Base-by-base conservation (phyloP, 75 land plant species). In the Selaginella moellendorffii region DNA sequence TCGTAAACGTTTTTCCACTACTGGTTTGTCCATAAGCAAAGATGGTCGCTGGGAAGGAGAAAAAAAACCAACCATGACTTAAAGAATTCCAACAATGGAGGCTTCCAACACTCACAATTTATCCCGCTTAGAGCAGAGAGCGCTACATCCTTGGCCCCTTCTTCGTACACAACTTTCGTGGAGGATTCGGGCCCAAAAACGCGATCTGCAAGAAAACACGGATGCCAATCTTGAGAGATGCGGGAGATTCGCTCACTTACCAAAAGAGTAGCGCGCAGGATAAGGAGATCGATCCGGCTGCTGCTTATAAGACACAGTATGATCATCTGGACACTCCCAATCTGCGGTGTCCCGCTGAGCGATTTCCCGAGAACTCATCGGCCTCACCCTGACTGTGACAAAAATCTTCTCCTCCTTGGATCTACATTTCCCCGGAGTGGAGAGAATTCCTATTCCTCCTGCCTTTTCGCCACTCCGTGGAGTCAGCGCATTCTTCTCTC, bases 1-100 rank as follows among this genome's bases (percentile, higher is more conserved):
- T 92, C 1, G 97, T 92, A 67, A 73, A 88, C 14, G 97, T 92
- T 68, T 92, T 92, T 53, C 97, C 97, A 70, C 97, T 92, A 81
- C 97, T 88, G 46, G 97, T 92, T 69, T 92, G 97, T 0, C 97
- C 97, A 77, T 92, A 92, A 2, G 97, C 97, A 85, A 92, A 92
- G 54, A 92, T 75, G 24, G 86, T 92, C 31, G 97, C 97, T 92
- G 81, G 53, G 30, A 17, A 69, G 68, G 2, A 27, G 26, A 69
- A 68, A 65, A 17, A 65, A 23, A 20, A 17, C 21, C 23, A 26
- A 28, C 1, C 17, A 53, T 53, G 24, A 0, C 36, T 27, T 36
- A 36, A 36, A 36, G 46, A 36, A 14, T n/a, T n/a, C 64, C 10
- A 5, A 20, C 53, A 63, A 26, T 9, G 8, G 20, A 5, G 2